Percentiles rank a stretch among this genome's conserved stretches.
Conservation (phyloP, 1,284 basidiomycete species). For the Pseudozyma tsukubaensis region DNA sequence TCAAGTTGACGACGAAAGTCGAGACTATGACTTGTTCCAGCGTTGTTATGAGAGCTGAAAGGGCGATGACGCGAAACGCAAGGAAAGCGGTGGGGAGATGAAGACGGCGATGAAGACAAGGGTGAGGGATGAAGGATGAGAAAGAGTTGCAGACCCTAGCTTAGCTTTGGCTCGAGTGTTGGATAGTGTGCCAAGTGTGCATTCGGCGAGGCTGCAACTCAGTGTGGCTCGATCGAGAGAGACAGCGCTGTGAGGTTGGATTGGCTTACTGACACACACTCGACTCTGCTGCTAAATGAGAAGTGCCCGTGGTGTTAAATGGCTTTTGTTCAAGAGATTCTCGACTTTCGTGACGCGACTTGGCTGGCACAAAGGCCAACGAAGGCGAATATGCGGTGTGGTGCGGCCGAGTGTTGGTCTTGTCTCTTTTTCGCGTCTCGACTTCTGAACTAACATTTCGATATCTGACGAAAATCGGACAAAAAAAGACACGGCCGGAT, state of each 20-base stretch:
- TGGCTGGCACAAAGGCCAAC: no score
- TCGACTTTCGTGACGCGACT: slow-evolving; percentile 42
- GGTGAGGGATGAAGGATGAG: no score
- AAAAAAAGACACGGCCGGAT: slow-evolving; percentile 9
- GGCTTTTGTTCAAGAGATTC: background rate
- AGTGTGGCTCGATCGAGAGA: background rate
- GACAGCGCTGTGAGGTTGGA: background rate
- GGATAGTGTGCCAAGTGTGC: background rate
- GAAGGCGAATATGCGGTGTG: no score
- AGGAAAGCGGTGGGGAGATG: no score
- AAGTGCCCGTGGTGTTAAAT: slow-evolving; percentile 38
- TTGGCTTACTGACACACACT: no score
- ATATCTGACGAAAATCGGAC: background rate
- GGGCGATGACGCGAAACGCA: no score
- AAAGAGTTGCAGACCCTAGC: no score
- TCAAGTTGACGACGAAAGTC: no score
- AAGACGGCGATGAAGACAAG: no score
- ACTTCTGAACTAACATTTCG: slow-evolving; percentile 1
- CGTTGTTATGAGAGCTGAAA: no score
- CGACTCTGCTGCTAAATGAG: background rate
- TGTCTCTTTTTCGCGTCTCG: slow-evolving; percentile 16
- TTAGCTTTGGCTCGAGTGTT: background rate
- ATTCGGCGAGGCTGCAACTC: no score
- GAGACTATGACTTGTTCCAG: no score
- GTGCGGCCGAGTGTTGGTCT: slow-evolving; percentile 40